Base-by-base conservation (phyloP, 106 monocot genomes). In the Phalaenopsis aphrodite region DNA sequence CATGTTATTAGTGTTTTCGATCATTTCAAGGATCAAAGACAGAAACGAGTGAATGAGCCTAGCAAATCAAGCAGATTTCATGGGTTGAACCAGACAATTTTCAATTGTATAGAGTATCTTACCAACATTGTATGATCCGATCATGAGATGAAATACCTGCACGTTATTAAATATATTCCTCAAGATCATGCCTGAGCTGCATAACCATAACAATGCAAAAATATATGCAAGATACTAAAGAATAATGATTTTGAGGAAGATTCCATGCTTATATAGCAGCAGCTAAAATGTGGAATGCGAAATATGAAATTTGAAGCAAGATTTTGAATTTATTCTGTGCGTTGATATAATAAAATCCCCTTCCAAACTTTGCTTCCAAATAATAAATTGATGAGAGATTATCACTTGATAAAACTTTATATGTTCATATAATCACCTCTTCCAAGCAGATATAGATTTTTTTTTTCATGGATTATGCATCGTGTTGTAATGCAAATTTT, bases 131-230 rank as follows among this genome's bases (percentile, higher is more conserved):
- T 85, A 95, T 72, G 83, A 87, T 65, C 92, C 94, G 84, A 95
- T 92, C 87, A 95, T 84, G 56, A 95, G 79, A 84, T 92, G 90
- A 77, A 95, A 95, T 48, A 88, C 86, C 94, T 95, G 94, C 84
- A 88, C 75, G n/a, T 37, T 86, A 75, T 37, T 43, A 81, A 84
- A 71, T 23, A 79, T 75, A 77, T 55, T 16, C 68, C 52, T 83
- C 55, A 88, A 81, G 65, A 16, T 41, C 58, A 79, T 75, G 48
- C 17, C 47, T 75, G 10, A 43, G 15, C n/a, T 48, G 23, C 49
- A 76, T 24, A 74, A 74, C 42, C 1, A 74, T 42, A 36, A n/a
- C 0, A 74, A 74, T 43, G 41, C 14, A 74, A 74, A 23, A 74
- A 74, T 45, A n/a, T 0, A 72, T 41, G 72, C 72, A 72, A 18